A percentile compares a stretch with the other conserved stretches of the same genome.
Conservation (phyloP, 768 basidiomycete species). For the Tricholoma sp. region DNA sequence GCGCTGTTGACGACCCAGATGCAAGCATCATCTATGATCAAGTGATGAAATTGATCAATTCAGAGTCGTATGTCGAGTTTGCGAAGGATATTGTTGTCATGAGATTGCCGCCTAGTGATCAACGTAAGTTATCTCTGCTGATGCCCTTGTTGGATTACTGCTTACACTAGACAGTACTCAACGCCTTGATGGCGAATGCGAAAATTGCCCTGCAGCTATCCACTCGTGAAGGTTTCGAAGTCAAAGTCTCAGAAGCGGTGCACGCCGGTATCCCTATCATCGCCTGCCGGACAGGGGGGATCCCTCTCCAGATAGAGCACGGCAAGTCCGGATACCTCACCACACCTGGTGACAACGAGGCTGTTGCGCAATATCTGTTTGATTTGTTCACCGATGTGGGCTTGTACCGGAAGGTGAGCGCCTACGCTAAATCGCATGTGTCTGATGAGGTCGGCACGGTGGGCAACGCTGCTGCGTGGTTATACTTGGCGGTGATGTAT, state of each 20-base stretch:
- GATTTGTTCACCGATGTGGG: conserved; percentile 73
- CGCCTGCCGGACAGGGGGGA: conserved; percentile 83
- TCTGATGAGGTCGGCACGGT: conserved; percentile 83
- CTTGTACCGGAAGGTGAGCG: conserved; percentile 57
- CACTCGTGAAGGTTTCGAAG: conserved; percentile 93
- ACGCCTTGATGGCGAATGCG: conserved; percentile 83
- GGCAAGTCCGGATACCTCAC: conserved; percentile 88
- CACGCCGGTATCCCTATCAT: conserved; percentile 87
- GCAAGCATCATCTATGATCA: conserved; percentile 89
- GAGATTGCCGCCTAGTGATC: conserved; percentile 78
- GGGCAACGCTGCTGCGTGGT: conserved; percentile 64
- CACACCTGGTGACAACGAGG: conserved; percentile 66
- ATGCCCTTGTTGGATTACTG: neutral
- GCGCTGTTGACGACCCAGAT: conserved; percentile 93
- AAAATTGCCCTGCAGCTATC: conserved; percentile 90
- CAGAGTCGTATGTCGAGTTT: conserved; percentile 47
- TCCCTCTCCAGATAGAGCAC: conserved; percentile 86
- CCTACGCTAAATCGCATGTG: conserved; percentile 70
- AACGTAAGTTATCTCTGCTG: conserved; percentile 44
- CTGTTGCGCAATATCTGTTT: conserved; percentile 72
- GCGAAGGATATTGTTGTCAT: conserved; percentile 70
- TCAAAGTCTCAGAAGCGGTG: conserved; percentile 95
- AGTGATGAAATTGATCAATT: conserved; percentile 54
- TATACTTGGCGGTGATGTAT: conserved; percentile 76
- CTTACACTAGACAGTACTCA: conserved; percentile 52